phyloP scores from a whole-genome alignment of 345 rosid genomes.

The Citrus australasica region DNA sequence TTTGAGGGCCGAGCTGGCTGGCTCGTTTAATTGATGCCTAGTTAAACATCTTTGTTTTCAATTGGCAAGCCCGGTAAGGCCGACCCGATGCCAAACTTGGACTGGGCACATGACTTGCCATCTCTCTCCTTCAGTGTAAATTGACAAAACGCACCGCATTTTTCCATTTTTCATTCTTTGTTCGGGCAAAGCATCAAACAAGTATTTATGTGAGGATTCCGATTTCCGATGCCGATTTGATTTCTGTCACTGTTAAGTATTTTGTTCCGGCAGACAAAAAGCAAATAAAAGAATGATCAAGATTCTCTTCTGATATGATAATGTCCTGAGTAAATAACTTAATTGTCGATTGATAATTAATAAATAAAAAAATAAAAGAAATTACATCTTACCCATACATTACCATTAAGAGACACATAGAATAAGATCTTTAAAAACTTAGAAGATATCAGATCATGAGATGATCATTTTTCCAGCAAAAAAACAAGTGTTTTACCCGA shows the following conservation, averaged over 20 bases:
- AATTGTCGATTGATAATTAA: accelerated
- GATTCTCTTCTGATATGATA: no score
- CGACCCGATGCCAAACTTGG: background rate
- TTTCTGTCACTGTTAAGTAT: background rate
- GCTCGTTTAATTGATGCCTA: background rate
- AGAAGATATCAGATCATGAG: no score
- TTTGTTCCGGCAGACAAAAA: background rate
- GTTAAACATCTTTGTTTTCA: background rate
- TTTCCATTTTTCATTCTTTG: background rate
- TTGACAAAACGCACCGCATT: background rate
- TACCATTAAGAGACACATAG: no score
- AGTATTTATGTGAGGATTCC: background rate
- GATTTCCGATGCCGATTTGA: background rate
- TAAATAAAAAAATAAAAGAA: no score
- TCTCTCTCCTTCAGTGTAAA: background rate
- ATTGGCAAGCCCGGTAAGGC: background rate
- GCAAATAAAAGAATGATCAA: accelerated
- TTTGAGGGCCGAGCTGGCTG: background rate
- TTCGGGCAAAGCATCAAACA: background rate
- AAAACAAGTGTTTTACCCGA: no score
- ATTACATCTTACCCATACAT: accelerated
- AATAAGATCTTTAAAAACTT: accelerated
- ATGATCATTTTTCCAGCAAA: no score
- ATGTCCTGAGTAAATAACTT: accelerated
- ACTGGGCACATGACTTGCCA: background rate